phyloP scores from a whole-genome alignment of 306 rosid species.

The Coriaria nepalensis region DNA sequence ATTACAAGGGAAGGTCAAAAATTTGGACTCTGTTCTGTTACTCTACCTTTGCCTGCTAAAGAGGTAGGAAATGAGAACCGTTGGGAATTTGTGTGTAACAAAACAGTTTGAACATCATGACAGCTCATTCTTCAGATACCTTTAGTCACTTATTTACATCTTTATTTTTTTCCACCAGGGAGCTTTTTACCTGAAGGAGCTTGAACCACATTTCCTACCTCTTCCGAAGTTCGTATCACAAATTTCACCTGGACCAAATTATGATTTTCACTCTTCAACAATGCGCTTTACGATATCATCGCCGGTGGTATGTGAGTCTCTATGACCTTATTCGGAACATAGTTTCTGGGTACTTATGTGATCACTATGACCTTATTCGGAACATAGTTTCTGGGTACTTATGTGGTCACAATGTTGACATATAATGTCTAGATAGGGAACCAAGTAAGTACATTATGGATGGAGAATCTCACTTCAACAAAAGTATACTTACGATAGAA shows the following conservation, averaged over 20 bases:
- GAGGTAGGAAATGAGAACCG: constrained; percentile 38
- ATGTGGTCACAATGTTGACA: too few species aligned
- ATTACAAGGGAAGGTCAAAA: constrained; percentile 46
- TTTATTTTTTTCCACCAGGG: constrained; percentile 27
- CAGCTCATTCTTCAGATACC: background rate
- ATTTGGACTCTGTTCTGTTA: constrained; percentile 59
- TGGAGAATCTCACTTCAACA: too few species aligned
- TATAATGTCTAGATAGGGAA: background rate
- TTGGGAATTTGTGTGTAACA: constrained; percentile 1
- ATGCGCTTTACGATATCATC: constrained; percentile 80
- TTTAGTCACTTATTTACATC: too few species aligned
- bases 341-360: background rate
- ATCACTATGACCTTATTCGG: background rate
- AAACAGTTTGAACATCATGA: too few species aligned
- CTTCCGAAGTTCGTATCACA: constrained; percentile 75
- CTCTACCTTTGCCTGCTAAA: constrained; percentile 52
- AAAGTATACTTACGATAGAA: too few species aligned
- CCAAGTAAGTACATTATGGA: background rate
- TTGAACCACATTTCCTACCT: constrained; percentile 44
- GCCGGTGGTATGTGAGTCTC: constrained; percentile 59
- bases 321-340: constrained; percentile 2
- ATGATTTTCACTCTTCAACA: constrained; percentile 62
- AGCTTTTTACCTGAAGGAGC: constrained; percentile 37
- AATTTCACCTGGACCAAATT: constrained; percentile 83
- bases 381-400: too few species aligned